Percentiles rank a stretch among this genome's conserved stretches.
Conservation (phyloP, 2,329 filamentous ascomycete species). For the Ophiostoma sp. region DNA sequence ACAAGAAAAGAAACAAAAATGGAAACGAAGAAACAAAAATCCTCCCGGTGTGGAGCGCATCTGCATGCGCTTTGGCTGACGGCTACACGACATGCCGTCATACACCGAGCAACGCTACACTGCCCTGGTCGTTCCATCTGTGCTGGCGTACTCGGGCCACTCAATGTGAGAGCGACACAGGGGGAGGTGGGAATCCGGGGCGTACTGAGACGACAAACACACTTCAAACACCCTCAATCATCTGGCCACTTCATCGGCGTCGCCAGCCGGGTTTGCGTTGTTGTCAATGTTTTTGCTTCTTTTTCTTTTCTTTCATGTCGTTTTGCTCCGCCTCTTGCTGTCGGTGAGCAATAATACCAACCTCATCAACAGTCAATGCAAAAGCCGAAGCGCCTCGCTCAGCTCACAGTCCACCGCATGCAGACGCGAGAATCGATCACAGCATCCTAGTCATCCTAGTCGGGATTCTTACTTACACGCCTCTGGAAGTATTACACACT, state of each 20-base stretch:
- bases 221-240: background rate
- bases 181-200: conserved; percentile 3
- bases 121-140: conserved; percentile 4
- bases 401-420: background rate
- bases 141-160: background rate
- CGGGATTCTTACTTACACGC: conserved; percentile 1
- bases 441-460: background rate
- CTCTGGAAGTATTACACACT: background rate
- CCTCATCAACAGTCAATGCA: too few species aligned
- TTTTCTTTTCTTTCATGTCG: background rate
- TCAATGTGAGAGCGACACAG: background rate
- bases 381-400: background rate
- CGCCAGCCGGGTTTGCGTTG: background rate
- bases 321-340: background rate
- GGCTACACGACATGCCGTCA: conserved; percentile 25
- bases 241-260: background rate
- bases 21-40: conserved; percentile 12
- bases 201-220: background rate
- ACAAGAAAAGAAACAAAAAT: background rate
- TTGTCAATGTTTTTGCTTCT: background rate
- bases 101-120: conserved; percentile 22
- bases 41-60: conserved; percentile 13
- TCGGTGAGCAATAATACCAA: background rate
- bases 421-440: background rate
- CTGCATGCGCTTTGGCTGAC: conserved; percentile 13